Evolutionary conservation across 169 alveolate genomes (phyloP).

Genomic region (Plasmodium gonderi): DNA sequence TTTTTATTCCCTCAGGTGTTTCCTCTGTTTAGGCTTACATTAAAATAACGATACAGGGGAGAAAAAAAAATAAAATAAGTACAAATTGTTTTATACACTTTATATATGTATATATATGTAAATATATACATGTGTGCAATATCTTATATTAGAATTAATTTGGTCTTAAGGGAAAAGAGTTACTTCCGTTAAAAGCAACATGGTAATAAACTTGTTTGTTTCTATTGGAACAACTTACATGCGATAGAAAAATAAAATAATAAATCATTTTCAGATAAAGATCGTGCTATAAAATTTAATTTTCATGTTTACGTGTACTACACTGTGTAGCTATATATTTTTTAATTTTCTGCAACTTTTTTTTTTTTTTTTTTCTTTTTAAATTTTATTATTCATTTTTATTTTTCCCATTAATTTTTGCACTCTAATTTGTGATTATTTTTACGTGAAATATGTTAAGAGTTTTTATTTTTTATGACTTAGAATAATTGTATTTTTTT

Average conservation of each 20-base stretch:
- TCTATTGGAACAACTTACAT: background rate
- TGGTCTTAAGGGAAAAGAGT: background rate
- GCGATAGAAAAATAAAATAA: background rate
- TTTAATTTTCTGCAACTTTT: background rate
- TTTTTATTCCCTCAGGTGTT: background rate
- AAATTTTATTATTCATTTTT: background rate
- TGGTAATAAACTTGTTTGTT: background rate
- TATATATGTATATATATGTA: background rate
- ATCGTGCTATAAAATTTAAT: background rate
- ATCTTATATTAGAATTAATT: background rate
- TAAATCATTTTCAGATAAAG: background rate
- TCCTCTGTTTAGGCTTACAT: background rate
- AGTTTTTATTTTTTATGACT: background rate
- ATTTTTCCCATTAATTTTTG: no score
- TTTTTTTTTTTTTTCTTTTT: background rate
- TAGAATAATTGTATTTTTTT: background rate
- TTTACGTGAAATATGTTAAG: background rate
- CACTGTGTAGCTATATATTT: background rate
- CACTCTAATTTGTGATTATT: background rate
- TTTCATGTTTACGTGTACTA: background rate
- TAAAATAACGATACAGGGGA: background rate
- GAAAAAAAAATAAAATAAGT: background rate
- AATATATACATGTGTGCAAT: background rate
- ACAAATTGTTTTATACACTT: background rate
- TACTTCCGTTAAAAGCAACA: background rate